Evolutionary conservation across 2,329 filamentous ascomycete genomes (phyloP).

Genomic region (Botrytis cinerea): DNA sequence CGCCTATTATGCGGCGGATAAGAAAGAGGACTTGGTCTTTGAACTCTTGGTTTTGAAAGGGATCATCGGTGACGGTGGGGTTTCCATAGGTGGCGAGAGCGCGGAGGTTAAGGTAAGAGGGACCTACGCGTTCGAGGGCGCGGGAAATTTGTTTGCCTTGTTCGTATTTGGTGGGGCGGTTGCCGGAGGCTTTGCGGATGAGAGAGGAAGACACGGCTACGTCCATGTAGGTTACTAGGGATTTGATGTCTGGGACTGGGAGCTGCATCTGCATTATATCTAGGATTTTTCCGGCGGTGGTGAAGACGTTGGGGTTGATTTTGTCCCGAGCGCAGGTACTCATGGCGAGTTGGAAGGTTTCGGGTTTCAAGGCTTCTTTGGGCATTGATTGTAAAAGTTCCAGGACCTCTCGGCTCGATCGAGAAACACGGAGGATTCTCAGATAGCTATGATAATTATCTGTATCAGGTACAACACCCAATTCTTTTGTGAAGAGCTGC

Average conservation of each 20-base stretch:
- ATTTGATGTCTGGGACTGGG: conserved; percentile 51
- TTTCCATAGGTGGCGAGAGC: conserved; percentile 33
- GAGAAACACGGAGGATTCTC: conserved; percentile 63
- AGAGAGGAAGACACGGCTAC: conserved; percentile 47
- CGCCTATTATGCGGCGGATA: conserved; percentile 40
- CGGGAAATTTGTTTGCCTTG: conserved; percentile 51
- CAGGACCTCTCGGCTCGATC: conserved; percentile 63
- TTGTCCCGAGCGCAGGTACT: conserved; percentile 73
- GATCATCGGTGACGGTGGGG: conserved; percentile 16
- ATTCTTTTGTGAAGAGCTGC: conserved; percentile 64
- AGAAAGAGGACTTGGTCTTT: conserved; percentile 30
- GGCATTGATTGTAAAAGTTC: conserved; percentile 60
- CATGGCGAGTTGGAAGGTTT: conserved; percentile 72
- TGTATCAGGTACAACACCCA: conserved; percentile 68
- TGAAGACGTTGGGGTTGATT: conserved; percentile 69
- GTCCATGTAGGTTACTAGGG: conserved; percentile 58
- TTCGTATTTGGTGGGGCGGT: conserved; percentile 30
- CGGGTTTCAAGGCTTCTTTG: conserved; percentile 46
- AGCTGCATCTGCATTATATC: conserved; percentile 57
- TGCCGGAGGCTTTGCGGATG: conserved; percentile 45
- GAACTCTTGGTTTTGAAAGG: neutral
- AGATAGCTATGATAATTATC: conserved; percentile 72
- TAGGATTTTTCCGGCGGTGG: conserved; percentile 65
- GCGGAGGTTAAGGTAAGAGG: conserved; percentile 37
- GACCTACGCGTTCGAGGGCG: conserved; percentile 51